A percentile compares a stretch with the other conserved stretches of the same genome.
Conservation (phyloP, 495 filamentous ascomycete genomes). For the Neurospora intermedia region DNA sequence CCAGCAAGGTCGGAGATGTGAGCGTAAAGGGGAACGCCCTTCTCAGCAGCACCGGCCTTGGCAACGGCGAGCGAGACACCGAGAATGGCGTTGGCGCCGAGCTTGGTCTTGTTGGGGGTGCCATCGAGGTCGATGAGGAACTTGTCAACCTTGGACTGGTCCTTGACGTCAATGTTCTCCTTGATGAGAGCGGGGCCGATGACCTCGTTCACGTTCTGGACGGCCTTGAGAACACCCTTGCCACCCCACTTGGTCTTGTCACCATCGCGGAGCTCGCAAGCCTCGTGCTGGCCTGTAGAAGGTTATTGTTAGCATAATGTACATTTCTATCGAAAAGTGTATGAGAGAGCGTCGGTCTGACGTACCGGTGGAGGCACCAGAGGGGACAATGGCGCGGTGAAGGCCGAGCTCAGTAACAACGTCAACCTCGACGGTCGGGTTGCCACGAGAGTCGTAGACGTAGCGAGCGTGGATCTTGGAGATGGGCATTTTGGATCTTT, state of each 20-base stretch:
- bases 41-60: conserved; percentile 98
- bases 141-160: conserved; percentile 84
- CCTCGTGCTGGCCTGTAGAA: conserved; percentile 82
- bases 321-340: background rate
- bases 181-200: conserved; percentile 91
- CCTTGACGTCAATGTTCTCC: conserved; percentile 90
- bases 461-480: conserved; percentile 96
- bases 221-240: conserved; percentile 94
- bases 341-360: conserved; percentile 9
- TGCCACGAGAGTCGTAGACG: conserved; percentile 99
- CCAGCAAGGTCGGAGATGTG: conserved; percentile 98
- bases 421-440: conserved; percentile 88
- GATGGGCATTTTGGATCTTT: conserved; percentile 66
- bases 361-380: conserved; percentile 91
- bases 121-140: conserved; percentile 96
- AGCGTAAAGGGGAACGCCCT: conserved; percentile 92
- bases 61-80: conserved; percentile 93
- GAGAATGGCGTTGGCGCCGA: conserved; percentile 97
- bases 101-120: conserved; percentile 91
- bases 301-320: conserved; percentile 7
- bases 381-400: conserved; percentile 97
- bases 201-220: conserved; percentile 87
- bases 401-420: conserved; percentile 93
- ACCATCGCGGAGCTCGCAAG: conserved; percentile 95
- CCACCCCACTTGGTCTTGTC: conserved; percentile 96